phyloP scores from a whole-genome alignment of 805 yeast species.

The Starmerella bombi region DNA sequence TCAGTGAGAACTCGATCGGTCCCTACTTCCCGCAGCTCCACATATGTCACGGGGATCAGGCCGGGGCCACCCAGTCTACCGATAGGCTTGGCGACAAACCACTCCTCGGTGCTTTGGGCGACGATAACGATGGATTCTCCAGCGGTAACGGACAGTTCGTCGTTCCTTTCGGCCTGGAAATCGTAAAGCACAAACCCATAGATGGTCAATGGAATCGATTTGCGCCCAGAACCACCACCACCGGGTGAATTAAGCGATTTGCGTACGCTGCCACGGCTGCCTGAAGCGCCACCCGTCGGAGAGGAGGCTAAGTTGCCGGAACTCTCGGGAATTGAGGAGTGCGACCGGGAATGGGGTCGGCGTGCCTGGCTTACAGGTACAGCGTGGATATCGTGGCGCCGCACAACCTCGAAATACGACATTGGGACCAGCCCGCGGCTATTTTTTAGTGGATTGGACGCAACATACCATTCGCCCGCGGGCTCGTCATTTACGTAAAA shows the following conservation, averaged over 20 bases:
- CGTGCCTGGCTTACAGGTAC: constrained; percentile 24
- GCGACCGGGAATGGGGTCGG: constrained; percentile 12
- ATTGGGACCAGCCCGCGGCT: constrained; percentile 79
- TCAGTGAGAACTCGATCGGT: constrained; percentile 48
- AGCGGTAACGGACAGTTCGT: constrained; percentile 69
- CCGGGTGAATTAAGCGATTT: neutral
- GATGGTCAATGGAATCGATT: constrained; percentile 31
- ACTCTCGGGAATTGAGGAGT: neutral
- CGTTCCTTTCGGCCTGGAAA: constrained; percentile 66
- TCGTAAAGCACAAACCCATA: constrained; percentile 81
- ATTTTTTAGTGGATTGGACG: constrained; percentile 70
- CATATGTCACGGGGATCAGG: constrained; percentile 80
- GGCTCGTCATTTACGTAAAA: constrained; percentile 61
- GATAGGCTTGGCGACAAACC: constrained; percentile 96
- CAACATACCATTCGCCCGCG: constrained; percentile 66
- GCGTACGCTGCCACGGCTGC: neutral
- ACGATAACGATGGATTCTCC: constrained; percentile 88
- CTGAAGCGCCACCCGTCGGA: neutral
- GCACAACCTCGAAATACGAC: constrained; percentile 63
- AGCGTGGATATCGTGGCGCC: constrained; percentile 26
- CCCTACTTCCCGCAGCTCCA: constrained; percentile 67
- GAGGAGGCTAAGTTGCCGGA: neutral
- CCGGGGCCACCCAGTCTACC: constrained; percentile 96
- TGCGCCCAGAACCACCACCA: constrained; percentile 1
- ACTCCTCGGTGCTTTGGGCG: constrained; percentile 91